Percentiles rank a stretch among this genome's conserved stretches.
phyloP scores from a whole-genome alignment of 768 basidiomycete genomes.

The Cystobasidiopsis lactophilus region DNA sequence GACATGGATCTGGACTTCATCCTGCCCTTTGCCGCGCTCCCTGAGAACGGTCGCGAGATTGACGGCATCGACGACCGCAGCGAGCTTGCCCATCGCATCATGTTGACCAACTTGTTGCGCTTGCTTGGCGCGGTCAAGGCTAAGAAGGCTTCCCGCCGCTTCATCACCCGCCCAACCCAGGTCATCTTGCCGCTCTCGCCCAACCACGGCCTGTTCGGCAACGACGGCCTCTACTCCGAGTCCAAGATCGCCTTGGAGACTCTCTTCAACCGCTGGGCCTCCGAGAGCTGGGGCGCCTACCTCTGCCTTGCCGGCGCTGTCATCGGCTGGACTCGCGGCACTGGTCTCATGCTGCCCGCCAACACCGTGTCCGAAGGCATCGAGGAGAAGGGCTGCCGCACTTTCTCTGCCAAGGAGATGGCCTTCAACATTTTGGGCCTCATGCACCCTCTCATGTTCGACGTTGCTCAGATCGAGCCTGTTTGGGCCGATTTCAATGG shows the following conservation, averaged over 20 bases:
- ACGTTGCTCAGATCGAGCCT: slow-evolving; percentile 96
- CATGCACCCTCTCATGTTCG: slow-evolving; percentile 97
- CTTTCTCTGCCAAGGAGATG: slow-evolving; percentile 99
- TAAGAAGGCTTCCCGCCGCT: slow-evolving; percentile 90
- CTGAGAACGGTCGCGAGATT: slow-evolving; percentile 96
- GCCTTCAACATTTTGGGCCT: slow-evolving; percentile 98
- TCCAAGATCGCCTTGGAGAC: slow-evolving; percentile 97
- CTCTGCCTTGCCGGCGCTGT: slow-evolving; percentile 93
- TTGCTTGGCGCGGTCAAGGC: slow-evolving; percentile 91
- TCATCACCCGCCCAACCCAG: slow-evolving; percentile 94
- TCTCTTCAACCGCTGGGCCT: slow-evolving; percentile 90
- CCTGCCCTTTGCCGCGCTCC: slow-evolving; percentile 91
- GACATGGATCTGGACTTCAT: slow-evolving; percentile 97
- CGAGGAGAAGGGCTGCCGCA: slow-evolving; percentile 78
- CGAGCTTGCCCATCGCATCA: slow-evolving; percentile 92
- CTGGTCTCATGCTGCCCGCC: slow-evolving; percentile 85
- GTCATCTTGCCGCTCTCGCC: slow-evolving; percentile 94
- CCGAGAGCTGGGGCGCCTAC: slow-evolving; percentile 98
- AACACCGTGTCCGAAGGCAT: slow-evolving; percentile 86
- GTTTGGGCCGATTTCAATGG: slow-evolving; percentile 59
- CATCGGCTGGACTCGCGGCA: slow-evolving; percentile 97
- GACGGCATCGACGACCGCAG: slow-evolving; percentile 92
- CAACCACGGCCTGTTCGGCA: slow-evolving; percentile 93
- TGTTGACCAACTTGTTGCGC: slow-evolving; percentile 90
- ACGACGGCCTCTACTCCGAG: slow-evolving; percentile 92